A percentile compares a stretch with the other conserved stretches of the same genome.
Evolutionary conservation across 2,329 filamentous ascomycete genomes (phyloP).

Genomic region (Boeremia lycopersici): DNA sequence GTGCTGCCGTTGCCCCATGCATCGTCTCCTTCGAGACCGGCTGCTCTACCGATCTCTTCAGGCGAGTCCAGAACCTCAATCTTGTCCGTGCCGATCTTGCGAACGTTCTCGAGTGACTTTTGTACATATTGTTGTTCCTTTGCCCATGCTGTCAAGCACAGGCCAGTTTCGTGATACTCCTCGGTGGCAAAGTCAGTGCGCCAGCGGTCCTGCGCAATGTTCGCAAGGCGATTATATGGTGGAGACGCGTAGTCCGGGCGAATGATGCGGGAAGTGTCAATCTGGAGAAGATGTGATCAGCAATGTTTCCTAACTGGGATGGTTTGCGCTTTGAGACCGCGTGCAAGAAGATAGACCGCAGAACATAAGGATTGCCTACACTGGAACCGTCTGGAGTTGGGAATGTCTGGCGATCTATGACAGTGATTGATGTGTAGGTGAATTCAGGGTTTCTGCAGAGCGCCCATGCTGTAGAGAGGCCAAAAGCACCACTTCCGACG

Average conservation of each 20-base stretch:
- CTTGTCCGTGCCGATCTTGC: constrained; percentile 44
- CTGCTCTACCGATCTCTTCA: constrained; percentile 48
- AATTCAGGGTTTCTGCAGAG: constrained; percentile 66
- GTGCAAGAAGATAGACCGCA: neutral
- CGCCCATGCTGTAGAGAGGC: constrained; percentile 70
- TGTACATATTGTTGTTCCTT: constrained; percentile 51
- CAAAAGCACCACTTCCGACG: constrained; percentile 60
- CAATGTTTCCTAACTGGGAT: constrained; percentile 7
- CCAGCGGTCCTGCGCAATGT: constrained; percentile 72
- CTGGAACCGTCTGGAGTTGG: constrained; percentile 65
- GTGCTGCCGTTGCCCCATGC: constrained; percentile 57
- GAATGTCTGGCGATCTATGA: constrained; percentile 64
- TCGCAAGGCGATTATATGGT: constrained; percentile 76
- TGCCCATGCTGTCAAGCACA: constrained; percentile 67
- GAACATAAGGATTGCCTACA: constrained; percentile 35
- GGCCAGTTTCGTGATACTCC: constrained; percentile 72
- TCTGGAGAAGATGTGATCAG: constrained; percentile 30
- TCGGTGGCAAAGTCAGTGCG: constrained; percentile 67
- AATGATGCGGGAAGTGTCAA: constrained; percentile 67
- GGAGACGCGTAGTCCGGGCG: constrained; percentile 81
- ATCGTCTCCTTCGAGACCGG: constrained; percentile 51
- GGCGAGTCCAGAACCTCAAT: constrained; percentile 48
- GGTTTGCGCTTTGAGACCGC: neutral
- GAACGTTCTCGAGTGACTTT: constrained; percentile 44
- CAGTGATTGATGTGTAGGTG: constrained; percentile 59